Percentiles rank a stretch among this genome's conserved stretches.
These are phyloP conservation scores for Colletotrichum tanaceti DNA, from an alignment of 2,329 filamentous ascomycete species.

Conservation along the genomic window DNA sequence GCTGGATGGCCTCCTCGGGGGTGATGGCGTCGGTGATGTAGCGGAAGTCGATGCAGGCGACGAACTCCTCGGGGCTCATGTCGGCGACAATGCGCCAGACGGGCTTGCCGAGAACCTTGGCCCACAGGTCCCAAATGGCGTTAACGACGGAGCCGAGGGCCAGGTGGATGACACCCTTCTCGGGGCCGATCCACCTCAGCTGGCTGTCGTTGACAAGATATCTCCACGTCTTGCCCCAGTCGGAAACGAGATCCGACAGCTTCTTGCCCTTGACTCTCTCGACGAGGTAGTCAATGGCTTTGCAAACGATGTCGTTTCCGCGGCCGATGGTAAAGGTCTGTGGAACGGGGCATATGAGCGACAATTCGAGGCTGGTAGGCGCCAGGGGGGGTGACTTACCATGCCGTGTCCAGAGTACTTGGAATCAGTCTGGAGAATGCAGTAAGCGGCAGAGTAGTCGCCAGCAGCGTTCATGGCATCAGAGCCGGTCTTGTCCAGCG, in stretches of 20 bases:
- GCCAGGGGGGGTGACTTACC: conserved; percentile 57
- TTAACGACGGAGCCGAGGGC: conserved; percentile 91
- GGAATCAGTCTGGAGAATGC: conserved; percentile 86
- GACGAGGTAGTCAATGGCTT: conserved; percentile 82
- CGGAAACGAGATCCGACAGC: conserved; percentile 78
- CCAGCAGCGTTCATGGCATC: conserved; percentile 97
- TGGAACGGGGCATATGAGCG: conserved; percentile 3
- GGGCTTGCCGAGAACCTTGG: conserved; percentile 85
- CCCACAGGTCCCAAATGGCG: conserved; percentile 96
- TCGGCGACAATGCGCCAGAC: conserved; percentile 92
- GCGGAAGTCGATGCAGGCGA: conserved; percentile 90
- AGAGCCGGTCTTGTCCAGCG: conserved; percentile 93
- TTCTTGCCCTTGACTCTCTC: conserved; percentile 80
- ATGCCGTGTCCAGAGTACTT: conserved; percentile 80
- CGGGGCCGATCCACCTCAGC: conserved; percentile 91
- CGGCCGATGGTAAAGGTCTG: conserved; percentile 86
- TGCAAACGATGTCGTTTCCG: conserved; percentile 92
- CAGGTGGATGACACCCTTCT: conserved; percentile 94
- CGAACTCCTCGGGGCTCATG: conserved; percentile 89
- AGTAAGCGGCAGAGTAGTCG: conserved; percentile 95
- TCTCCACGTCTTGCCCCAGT: conserved; percentile 92
- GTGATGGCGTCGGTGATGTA: conserved; percentile 96
- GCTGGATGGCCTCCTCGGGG: conserved; percentile 79
- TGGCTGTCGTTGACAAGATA: conserved; percentile 92
- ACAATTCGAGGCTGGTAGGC: neutral